Percentiles rank a stretch among this genome's conserved stretches.
Evolutionary conservation across 2,329 filamentous ascomycete genomes (phyloP).

Genomic region (Westerdykella aurantiaca): DNA sequence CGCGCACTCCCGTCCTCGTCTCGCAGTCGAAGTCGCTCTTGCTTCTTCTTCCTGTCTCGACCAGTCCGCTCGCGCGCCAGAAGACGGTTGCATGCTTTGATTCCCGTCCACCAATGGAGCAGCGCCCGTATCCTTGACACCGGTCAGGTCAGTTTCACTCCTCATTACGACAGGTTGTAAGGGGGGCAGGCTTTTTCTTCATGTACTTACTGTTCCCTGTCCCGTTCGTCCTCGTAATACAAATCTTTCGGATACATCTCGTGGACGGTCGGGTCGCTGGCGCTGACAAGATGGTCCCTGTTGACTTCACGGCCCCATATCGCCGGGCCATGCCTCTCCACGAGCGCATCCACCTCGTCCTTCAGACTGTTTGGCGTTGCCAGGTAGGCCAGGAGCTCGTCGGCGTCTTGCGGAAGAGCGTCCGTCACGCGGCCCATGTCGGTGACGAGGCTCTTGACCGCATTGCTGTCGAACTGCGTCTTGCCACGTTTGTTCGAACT

Average conservation of each 20-base stretch:
- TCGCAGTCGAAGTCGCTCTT: slow-evolving; percentile 10
- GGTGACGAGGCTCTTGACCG: slow-evolving; percentile 30
- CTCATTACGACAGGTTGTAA: not conserved
- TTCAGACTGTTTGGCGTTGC: slow-evolving; percentile 26
- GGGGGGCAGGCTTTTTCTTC: too few species aligned
- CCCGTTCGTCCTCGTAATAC: slow-evolving; percentile 28
- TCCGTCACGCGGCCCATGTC: slow-evolving; percentile 30
- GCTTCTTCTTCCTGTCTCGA: slow-evolving; percentile 32
- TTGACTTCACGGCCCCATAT: slow-evolving; percentile 29
- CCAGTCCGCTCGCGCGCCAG: slow-evolving; percentile 31
- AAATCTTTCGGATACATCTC: slow-evolving; percentile 26
- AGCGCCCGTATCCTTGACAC: slow-evolving; percentile 26
- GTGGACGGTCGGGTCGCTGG: slow-evolving; percentile 29
- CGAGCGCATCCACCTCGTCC: slow-evolving; percentile 23
- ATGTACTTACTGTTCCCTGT: slow-evolving; percentile 23
- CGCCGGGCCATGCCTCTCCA: slow-evolving; percentile 28
- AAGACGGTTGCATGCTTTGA: slow-evolving; percentile 35
- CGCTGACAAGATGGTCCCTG: slow-evolving; percentile 29
- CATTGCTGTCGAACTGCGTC: slow-evolving; percentile 32
- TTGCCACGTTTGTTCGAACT: slow-evolving; percentile 35
- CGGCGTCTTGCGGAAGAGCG: slow-evolving; percentile 29
- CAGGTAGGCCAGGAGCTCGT: slow-evolving; percentile 26
- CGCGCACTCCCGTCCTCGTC: slow-evolving; percentile 12
- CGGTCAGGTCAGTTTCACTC: not conserved
- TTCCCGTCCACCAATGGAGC: slow-evolving; percentile 35